Base-by-base conservation (phyloP, 352 stramenopile genomes). In the Globisporangium polare region DNA sequence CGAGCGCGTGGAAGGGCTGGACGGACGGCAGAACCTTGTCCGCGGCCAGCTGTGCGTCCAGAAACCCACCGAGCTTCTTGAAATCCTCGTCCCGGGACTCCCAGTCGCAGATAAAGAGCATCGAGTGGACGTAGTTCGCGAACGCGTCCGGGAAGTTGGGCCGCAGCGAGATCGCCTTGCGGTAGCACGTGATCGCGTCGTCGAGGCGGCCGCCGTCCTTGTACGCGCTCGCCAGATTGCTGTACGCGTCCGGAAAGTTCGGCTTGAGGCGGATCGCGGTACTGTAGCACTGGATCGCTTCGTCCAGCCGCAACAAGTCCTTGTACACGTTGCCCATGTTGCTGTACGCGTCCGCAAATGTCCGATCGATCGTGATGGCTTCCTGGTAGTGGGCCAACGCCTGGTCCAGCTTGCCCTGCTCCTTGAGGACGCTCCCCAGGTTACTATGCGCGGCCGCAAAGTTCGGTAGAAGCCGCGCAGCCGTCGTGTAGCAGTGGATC, bases 281-380 rank as follows among this genome's bases (percentile, higher is more conserved):
- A 50, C 72, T 90, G 74, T 96, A 97, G 72, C 88, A 96, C 55
- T 88, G 73, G 58, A 97, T 95, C 8, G 92, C 91, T 46, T 98
- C 90, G 8, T 94, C 80, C 0, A 97, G 68, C 0, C 87, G 81
- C 31, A 85, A 80, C 26, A 97, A 63, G 54, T 98, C 92, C 64
- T 97, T 97, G 63, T 97, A 98, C 29, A 96, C 90, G 67, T 97
- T 97, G 61, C 92, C 93, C 78, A 98, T 95, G 67, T 98, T 98
- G 68, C 83, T 96, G 73, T 96, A 98, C 3, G 92, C 92, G 59
- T 97, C 89, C 2, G 90, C 88, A 71, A 98, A 98, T 26, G 68
- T 78, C 7, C 92, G 90, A 53, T 98, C 91, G 63, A 97, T 97
- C 20, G 84, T 82, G 56, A 99, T 94, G 0, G 94, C 94, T 59